These are phyloP conservation scores for Sideroxylon spinosum DNA, from an alignment of 179 eudicot species.

Conservation along the genomic window DNA sequence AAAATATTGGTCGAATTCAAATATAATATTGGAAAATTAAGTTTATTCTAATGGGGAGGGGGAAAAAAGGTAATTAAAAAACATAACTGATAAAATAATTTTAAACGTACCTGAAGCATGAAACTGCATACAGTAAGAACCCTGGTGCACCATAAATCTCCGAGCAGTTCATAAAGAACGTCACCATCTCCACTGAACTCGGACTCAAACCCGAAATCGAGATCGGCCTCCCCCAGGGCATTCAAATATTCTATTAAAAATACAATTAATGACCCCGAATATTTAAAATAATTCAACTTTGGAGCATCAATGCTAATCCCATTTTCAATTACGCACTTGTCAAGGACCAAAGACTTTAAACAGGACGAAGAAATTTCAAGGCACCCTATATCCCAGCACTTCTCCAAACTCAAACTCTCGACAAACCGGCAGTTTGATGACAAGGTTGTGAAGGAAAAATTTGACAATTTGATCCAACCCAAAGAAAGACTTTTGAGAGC, in stretches of 20 bases:
- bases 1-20: too few relatives aligned
- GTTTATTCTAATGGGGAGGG: too few relatives aligned
- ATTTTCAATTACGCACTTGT: slow-evolving; percentile 15
- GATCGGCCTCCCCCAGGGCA: slow-evolving; percentile 12
- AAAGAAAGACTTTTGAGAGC: slow-evolving; percentile 16
- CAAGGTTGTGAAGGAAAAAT: not conserved
- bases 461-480: slow-evolving; percentile 16
- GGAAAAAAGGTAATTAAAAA: not conserved
- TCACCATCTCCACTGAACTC: slow-evolving; percentile 5
- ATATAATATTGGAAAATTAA: too few relatives aligned
- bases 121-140: slow-evolving; percentile 25
- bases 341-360: slow-evolving; percentile 18
- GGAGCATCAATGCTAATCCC: not conserved
- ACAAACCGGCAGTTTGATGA: slow-evolving; percentile 14
- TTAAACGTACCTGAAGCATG: slow-evolving; percentile 25
- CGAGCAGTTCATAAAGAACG: not conserved
- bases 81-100: too few relatives aligned
- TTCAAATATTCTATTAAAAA: not conserved
- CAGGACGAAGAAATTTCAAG: not conserved
- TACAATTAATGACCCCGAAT: not conserved
- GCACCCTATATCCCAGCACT: slow-evolving; percentile 11
- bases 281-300: slow-evolving; percentile 13
- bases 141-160: slow-evolving; percentile 3
- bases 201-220: slow-evolving; percentile 4
- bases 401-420: slow-evolving; percentile 19